Percentiles rank a stretch among this genome's conserved stretches.
These are phyloP conservation scores for Hypoxylon trugodes DNA, from an alignment of 495 filamentous ascomycete genomes.

Conservation along the genomic window DNA sequence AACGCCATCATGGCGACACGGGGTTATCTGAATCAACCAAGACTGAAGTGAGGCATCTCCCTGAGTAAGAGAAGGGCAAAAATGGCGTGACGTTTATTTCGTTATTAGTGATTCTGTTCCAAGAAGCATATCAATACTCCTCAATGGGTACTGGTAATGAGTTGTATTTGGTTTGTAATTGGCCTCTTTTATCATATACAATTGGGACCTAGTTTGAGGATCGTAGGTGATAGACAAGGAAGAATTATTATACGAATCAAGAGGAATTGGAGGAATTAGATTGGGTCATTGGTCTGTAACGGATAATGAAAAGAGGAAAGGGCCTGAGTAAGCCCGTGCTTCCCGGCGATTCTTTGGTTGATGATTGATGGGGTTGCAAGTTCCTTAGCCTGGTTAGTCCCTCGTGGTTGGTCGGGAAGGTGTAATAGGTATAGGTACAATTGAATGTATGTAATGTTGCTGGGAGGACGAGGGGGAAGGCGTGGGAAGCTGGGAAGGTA, in stretches of 20 bases:
- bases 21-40: conserved; percentile 40
- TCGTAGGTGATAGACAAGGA: background rate
- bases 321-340: conserved; percentile 36
- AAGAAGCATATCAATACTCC: background rate
- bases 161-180: background rate
- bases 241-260: conserved; percentile 2
- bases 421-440: background rate
- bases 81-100: conserved; percentile 28
- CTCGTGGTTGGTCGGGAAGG: conserved; percentile 17
- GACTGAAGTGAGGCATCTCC: conserved; percentile 20
- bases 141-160: background rate
- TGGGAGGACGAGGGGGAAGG: background rate
- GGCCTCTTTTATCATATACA: background rate
- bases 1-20: conserved; percentile 30
- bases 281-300: conserved; percentile 1
- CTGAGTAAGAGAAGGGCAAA: conserved; percentile 18
- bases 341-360: conserved; percentile 35
- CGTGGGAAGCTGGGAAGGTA: no score
- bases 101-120: conserved; percentile 1
- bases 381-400: conserved; percentile 9
- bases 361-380: conserved; percentile 35
- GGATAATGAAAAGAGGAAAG: conserved; percentile 15
- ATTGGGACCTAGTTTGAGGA: no score
- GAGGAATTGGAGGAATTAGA: conserved; percentile 1
- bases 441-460: conserved; percentile 3